Conservation (phyloP, 1,284 basidiomycete genomes). For the Melampsora americana region DNA sequence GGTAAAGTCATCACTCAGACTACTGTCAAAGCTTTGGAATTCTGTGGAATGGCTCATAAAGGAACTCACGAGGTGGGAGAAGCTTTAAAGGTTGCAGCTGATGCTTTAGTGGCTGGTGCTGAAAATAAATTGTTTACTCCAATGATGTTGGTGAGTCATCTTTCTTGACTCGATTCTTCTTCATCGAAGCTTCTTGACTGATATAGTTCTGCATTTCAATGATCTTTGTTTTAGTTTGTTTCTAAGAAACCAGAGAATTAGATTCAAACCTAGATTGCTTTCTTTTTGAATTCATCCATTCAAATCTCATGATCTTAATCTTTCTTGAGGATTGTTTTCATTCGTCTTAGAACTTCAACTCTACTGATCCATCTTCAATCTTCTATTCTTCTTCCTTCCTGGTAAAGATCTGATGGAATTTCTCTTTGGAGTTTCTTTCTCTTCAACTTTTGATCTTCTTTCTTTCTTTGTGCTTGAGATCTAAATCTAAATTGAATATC, state of each 20-base stretch:
- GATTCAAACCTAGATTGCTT: neutral
- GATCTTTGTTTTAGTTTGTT: constrained; percentile 1
- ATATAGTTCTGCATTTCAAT: neutral
- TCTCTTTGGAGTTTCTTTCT: neutral
- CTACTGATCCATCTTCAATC: neutral
- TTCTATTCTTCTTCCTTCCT: constrained; percentile 2
- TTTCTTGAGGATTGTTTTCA: neutral
- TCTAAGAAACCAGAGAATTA: constrained; percentile 4
- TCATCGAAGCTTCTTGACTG: neutral
- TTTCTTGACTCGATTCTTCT: neutral
- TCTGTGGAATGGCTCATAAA: constrained; percentile 77
- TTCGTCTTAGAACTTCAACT: neutral
- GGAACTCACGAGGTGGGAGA: constrained; percentile 90
- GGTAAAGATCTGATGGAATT: neutral
- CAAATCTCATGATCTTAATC: neutral
- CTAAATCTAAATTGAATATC: neutral
- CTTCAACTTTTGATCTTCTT: neutral
- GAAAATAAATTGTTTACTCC: constrained; percentile 68
- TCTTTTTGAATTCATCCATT: neutral
- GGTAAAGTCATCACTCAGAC: constrained; percentile 83
- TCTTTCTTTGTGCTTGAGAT: neutral
- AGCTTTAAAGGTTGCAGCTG: constrained; percentile 76
- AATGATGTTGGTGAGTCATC: constrained; percentile 50
- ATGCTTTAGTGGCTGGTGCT: constrained; percentile 78
- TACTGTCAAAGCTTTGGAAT: constrained; percentile 73